Evolutionary conservation across 805 yeast genomes (phyloP).

Genomic region (Saccharomycopsis olivae): DNA sequence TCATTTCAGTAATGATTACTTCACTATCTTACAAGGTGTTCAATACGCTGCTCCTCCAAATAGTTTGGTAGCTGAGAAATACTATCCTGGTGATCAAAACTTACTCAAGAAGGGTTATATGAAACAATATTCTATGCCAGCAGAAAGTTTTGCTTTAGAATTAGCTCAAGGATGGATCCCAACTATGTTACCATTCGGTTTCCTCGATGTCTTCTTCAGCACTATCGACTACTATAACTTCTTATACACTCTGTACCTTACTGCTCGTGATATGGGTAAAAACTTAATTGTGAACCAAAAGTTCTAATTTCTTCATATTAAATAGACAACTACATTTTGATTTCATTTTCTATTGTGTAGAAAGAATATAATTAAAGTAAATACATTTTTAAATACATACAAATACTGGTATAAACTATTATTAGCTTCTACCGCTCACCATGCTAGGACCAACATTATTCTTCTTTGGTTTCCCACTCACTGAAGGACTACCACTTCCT

Average conservation of each 20-base stretch:
- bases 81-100: constrained; percentile 80
- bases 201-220: constrained; percentile 66
- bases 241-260: constrained; percentile 55
- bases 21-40: constrained; percentile 76
- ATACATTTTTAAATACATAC: not conserved
- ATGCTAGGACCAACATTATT: not conserved
- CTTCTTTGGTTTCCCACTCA: not conserved
- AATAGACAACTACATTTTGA: no score
- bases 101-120: constrained; percentile 61
- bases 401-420: not conserved
- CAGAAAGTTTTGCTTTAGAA: constrained; percentile 80
- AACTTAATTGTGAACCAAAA: constrained; percentile 57
- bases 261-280: constrained; percentile 68
- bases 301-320: no score
- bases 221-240: constrained; percentile 73
- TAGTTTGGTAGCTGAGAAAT: constrained; percentile 56
- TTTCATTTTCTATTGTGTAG: no score
- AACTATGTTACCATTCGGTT: constrained; percentile 94
- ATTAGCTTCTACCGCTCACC: no score
- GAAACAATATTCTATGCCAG: constrained; percentile 82
- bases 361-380: no score
- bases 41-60: constrained; percentile 65
- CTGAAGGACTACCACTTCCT: not conserved
- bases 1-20: constrained; percentile 96
- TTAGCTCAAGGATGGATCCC: constrained; percentile 99